These are phyloP conservation scores for Aspergillus steynii DNA, from an alignment of 495 filamentous ascomycete species.

Conservation along the genomic window DNA sequence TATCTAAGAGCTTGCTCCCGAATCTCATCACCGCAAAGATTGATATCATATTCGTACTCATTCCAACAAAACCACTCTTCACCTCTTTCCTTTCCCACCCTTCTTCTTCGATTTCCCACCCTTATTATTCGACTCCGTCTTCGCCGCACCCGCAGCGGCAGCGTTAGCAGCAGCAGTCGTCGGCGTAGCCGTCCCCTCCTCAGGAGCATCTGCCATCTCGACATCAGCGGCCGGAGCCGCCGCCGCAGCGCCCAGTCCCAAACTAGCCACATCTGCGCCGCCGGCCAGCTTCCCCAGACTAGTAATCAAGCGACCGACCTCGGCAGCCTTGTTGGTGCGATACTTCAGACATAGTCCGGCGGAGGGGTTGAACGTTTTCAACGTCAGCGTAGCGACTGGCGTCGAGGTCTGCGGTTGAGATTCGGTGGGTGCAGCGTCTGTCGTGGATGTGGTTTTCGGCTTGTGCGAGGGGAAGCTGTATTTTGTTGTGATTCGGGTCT, in stretches of 20 bases:
- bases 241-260: constrained; percentile 44
- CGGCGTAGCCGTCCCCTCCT: constrained; percentile 15
- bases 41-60: constrained; percentile 2
- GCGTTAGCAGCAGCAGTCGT: constrained; percentile 10
- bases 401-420: constrained; percentile 28
- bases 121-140: constrained; percentile 25
- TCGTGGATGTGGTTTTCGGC: constrained; percentile 23
- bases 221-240: constrained; percentile 30
- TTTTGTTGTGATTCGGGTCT: constrained; percentile 84
- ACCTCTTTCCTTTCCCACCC: constrained; percentile 37
- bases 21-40: not conserved
- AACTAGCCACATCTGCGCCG: constrained; percentile 58
- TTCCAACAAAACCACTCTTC: constrained; percentile 16
- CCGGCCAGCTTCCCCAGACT: constrained; percentile 67
- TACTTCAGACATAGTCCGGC: constrained; percentile 87
- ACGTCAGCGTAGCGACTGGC: constrained; percentile 63
- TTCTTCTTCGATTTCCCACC: constrained; percentile 30
- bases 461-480: constrained; percentile 64
- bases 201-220: constrained; percentile 41
- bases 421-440: constrained; percentile 22
- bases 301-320: constrained; percentile 79
- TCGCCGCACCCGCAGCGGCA: constrained; percentile 14
- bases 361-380: constrained; percentile 88
- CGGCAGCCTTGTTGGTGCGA: constrained; percentile 83
- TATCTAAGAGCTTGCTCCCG: not conserved